A percentile compares a stretch with the other conserved stretches of the same genome.
phyloP scores from a whole-genome alignment of 768 basidiomycete species.

The Scleroderma bovista region DNA sequence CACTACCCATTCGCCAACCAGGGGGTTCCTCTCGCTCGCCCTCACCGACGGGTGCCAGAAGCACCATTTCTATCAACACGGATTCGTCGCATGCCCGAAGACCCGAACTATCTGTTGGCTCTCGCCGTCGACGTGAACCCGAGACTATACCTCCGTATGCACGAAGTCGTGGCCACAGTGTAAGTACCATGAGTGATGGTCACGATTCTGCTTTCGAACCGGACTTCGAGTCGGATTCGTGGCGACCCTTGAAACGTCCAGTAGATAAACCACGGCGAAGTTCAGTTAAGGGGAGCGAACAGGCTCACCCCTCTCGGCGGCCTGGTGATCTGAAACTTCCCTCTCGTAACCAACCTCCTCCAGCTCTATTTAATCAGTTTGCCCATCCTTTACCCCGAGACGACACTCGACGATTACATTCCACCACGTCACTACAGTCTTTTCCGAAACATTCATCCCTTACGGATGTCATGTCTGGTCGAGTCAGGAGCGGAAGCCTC shows the following conservation, averaged over 20 bases:
- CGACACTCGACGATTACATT: slow-evolving; percentile 34
- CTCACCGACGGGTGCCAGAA: slow-evolving; percentile 35
- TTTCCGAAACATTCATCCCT: slow-evolving; percentile 28
- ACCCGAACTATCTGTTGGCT: slow-evolving; percentile 21
- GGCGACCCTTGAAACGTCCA: slow-evolving; percentile 37
- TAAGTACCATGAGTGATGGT: slow-evolving; percentile 43
- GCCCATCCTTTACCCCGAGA: slow-evolving; percentile 35
- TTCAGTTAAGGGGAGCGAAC: slow-evolving; percentile 46
- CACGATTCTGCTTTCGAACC: slow-evolving; percentile 33
- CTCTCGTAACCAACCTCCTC: slow-evolving; percentile 43
- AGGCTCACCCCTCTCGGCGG: slow-evolving; percentile 37
- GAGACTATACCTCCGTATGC: slow-evolving; percentile 30
- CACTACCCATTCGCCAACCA: slow-evolving; percentile 49
- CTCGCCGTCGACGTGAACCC: slow-evolving; percentile 20
- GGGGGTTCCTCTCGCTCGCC: slow-evolving; percentile 27
- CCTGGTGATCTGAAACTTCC: slow-evolving; percentile 62
- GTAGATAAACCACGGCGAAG: slow-evolving; percentile 40
- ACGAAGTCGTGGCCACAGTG: slow-evolving; percentile 52
- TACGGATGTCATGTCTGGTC: slow-evolving; percentile 35
- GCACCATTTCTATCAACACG: slow-evolving; percentile 30
- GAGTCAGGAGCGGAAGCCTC: slow-evolving; percentile 58
- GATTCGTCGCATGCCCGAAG: slow-evolving; percentile 31
- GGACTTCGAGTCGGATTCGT: slow-evolving; percentile 52
- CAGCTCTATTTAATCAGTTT: slow-evolving; percentile 31
- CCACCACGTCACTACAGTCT: slow-evolving; percentile 35